Conservation (phyloP, 2,329 filamentous ascomycete species). For the Diaporthe sp. region DNA sequence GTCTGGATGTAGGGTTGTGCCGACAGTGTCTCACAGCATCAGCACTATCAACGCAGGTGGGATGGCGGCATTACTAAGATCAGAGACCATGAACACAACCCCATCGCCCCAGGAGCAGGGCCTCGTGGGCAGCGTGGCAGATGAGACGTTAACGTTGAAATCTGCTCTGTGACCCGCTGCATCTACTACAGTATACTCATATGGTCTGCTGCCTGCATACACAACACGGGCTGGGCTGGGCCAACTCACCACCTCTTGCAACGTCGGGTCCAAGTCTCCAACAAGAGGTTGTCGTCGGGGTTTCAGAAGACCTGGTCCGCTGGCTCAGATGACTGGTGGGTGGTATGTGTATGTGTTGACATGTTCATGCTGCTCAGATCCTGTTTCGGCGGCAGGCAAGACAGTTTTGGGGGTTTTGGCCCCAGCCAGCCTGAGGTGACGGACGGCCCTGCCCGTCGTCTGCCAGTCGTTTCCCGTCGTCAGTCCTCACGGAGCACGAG, state of each 20-base stretch:
- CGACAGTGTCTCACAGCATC: conserved; percentile 37
- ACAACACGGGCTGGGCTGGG: neutral
- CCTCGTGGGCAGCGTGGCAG: conserved; percentile 5
- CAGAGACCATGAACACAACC: conserved; percentile 12
- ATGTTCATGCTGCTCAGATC: conserved; percentile 30
- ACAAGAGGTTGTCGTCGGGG: conserved; percentile 17
- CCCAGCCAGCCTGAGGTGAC: neutral
- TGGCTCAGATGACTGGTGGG: conserved; percentile 12
- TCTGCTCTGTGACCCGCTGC: neutral
- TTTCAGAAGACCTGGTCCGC: conserved; percentile 27
- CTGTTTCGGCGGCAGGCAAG: conserved; percentile 30
- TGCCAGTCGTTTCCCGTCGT: neutral
- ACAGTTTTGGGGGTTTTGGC: neutral
- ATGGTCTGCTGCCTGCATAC: neutral
- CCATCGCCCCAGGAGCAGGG: neutral
- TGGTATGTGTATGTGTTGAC: conserved; percentile 18
- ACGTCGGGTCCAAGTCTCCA: conserved; percentile 23
- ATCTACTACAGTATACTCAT: neutral
- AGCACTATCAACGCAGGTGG: conserved; percentile 36
- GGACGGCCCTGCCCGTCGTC: neutral
- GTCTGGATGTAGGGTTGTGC: conserved; percentile 30
- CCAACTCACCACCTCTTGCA: conserved; percentile 12
- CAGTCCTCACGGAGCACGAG: neutral
- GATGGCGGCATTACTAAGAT: conserved; percentile 36
- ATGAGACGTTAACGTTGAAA: conserved; percentile 5